Evolutionary conservation across 2,329 filamentous ascomycete species (phyloP), one percentile per base, ranked within the genome.

Genomic region (Alternaria postmessia): DNA sequence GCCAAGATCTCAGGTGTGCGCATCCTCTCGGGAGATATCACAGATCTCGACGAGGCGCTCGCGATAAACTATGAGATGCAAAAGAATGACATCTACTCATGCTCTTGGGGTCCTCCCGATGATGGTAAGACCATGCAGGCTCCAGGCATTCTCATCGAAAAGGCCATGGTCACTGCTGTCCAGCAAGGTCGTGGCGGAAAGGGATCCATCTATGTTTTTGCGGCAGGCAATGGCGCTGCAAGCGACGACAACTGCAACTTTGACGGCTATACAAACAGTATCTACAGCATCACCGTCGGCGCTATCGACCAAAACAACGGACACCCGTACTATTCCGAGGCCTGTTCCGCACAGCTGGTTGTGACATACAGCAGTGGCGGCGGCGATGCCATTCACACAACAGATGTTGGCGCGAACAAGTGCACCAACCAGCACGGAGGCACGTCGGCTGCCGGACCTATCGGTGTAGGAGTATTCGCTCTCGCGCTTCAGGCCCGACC

Each of bases 261-360:
- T 77, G 95, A 99, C 75, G 95, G 95, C 39, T 99, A 99, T 80
- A 99, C 95, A 61, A 99, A 99, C 83, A 97, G 94, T 76, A 99
- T 99, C 71, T 99, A 98, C 84, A 97, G 93, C 77, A 95, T 99
- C 70, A 97, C 94, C 0, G 93, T 99, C 18, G 95, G 95, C 38
- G 94, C 94, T 34, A 90, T 99, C 63, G 94, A 97, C 76, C 86
- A 92, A 60, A 88, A 91, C 67, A 94, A 94, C 39, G 80, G 87
- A n/a, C 94, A 98, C 75, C 94, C 95, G 0, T 95, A 94, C 78
- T 99, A 99, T 79, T 97, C 94, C 0, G 95, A 99, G 79, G 90
- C 92, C 64, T 99, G 95, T 81, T 97, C 94, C 3, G 95, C 95
- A 22, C 92, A 97, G 76, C 84, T 99, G 47, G 94, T 97, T 3